Conservation (phyloP, 1,139 yeast species). For the Kodamaea fungicola region DNA sequence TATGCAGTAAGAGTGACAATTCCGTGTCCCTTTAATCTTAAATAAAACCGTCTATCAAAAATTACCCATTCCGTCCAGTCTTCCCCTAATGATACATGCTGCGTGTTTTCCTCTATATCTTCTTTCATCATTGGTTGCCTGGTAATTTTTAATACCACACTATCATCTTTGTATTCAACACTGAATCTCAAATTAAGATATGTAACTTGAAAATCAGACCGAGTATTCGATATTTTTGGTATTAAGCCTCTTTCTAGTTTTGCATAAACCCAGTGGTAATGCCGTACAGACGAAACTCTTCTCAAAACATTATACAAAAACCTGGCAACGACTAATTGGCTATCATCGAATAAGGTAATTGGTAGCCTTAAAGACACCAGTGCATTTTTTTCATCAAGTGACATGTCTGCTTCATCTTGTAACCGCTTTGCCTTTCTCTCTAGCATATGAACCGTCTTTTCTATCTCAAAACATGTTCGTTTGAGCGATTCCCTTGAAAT, state of each 20-base stretch:
- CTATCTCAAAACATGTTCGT: constrained; percentile 14
- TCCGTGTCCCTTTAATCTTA: constrained; percentile 17
- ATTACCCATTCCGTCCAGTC: constrained; percentile 27
- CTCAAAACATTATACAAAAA: constrained; percentile 30
- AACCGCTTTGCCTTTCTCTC: constrained; percentile 2
- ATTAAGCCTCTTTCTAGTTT: constrained; percentile 34
- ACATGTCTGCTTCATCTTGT: neutral
- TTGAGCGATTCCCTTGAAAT: constrained; percentile 14
- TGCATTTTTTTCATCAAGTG: constrained; percentile 8
- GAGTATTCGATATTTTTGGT: constrained; percentile 18
- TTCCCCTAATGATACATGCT: constrained; percentile 2
- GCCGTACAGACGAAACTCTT: constrained; percentile 36
- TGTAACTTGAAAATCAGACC: constrained; percentile 6
- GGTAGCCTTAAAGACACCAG: constrained; percentile 7
- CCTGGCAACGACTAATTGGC: constrained; percentile 25
- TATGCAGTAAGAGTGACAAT: constrained; percentile 20
- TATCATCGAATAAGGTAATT: constrained; percentile 4
- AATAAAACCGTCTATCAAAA: constrained; percentile 26
- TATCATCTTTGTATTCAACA: constrained; percentile 7
- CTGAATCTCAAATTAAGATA: constrained; percentile 22
- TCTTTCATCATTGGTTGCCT: constrained; percentile 25
- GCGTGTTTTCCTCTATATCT: constrained; percentile 10
- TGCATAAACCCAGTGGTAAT: constrained; percentile 47
- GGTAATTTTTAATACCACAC: constrained; percentile 10
- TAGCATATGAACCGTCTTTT: constrained; percentile 2